Conservation (phyloP, 2,329 filamentous ascomycete species). For the Keithomyces neogunnii region DNA sequence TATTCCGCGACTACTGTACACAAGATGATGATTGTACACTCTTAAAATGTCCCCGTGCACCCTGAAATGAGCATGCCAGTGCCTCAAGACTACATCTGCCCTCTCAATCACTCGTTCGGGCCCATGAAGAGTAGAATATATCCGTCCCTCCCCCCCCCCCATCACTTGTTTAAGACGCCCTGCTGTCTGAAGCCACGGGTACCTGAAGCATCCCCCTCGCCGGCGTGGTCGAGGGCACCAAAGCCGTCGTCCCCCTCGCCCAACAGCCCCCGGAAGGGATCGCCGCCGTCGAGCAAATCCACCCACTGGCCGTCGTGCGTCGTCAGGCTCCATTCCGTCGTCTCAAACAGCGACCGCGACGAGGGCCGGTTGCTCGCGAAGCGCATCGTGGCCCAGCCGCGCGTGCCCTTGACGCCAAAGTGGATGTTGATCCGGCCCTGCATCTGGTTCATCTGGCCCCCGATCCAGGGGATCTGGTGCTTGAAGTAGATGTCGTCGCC, state of each 20-base stretch:
- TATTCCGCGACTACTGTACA: slow-evolving; percentile 10
- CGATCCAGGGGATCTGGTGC: slow-evolving; percentile 73
- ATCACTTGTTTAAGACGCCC: slow-evolving; percentile 24
- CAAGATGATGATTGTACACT: background rate
- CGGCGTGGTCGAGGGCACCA: slow-evolving; percentile 22
- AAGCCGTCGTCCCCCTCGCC: slow-evolving; percentile 31
- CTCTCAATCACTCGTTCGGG: background rate
- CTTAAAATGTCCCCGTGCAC: background rate
- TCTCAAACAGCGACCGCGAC: slow-evolving; percentile 63
- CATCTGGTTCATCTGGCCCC: slow-evolving; percentile 84
- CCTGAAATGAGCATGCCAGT: too few relatives aligned
- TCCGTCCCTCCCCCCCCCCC: background rate
- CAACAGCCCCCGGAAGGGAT: slow-evolving; percentile 56
- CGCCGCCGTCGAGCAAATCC: slow-evolving; percentile 62
- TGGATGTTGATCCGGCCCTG: slow-evolving; percentile 82
- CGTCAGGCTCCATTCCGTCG: slow-evolving; percentile 80
- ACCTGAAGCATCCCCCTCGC: slow-evolving; percentile 15
- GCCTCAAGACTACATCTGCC: too few relatives aligned
- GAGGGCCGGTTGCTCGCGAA: slow-evolving; percentile 67
- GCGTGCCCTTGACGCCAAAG: slow-evolving; percentile 79
- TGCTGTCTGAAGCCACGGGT: slow-evolving; percentile 46
- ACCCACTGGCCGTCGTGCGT: slow-evolving; percentile 52
- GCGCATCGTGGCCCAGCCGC: slow-evolving; percentile 61
- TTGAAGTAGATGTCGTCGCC: slow-evolving; percentile 84
- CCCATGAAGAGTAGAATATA: too few relatives aligned